Base-by-base conservation (phyloP, 208 protist genomes). In the Spongospora subterranea region DNA sequence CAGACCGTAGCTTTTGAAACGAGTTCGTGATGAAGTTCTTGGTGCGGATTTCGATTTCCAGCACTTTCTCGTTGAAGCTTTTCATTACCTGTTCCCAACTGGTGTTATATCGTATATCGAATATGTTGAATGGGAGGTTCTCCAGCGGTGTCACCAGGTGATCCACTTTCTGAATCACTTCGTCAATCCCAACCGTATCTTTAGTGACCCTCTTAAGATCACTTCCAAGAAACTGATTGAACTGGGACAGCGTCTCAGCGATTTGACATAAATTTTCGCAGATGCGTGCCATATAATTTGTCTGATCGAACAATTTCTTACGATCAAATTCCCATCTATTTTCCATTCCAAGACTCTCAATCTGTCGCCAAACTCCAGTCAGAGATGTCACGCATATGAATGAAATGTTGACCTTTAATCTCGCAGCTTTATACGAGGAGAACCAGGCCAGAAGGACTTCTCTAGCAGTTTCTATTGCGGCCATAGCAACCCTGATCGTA, bases 291-390 rank as follows among this genome's bases (percentile, higher is more conserved):
- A 99, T 99, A 96, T 99, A 99, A 93, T 98, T 96, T 6, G 98
- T 99, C 20, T 96, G 95, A 60, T 98, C 97, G 92, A 99, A 99
- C 32, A 99, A 94, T 24, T 95, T 94, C 66, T 96, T 96, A 91
- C 96, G 95, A 92, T 99, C 98, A 94, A 99, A 99, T 90, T 98
- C 98, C 98, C 98, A 99, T 53, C 98, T 97, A 91, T 97, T 95
- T 91, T 99, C 97, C 38, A 96, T 95, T 46, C 97, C 97, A 32
- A 94, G 95, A 92, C 94, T 94, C 93, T 99, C 98, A 93, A 99
- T 99, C 94, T 90, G 41, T 45, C 29, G 35, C 41, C 77, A 13
- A 54, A 43, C 35, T 66, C 77, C 32, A 20, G 89, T 76, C 32
- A 91, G 64, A 60, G n/a, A 46, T 0, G 6, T 45, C 88, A 17